A percentile compares a stretch with the other conserved stretches of the same genome.
Conservation (phyloP, 2,329 filamentous ascomycete genomes). For the Cytospora leucostoma region DNA sequence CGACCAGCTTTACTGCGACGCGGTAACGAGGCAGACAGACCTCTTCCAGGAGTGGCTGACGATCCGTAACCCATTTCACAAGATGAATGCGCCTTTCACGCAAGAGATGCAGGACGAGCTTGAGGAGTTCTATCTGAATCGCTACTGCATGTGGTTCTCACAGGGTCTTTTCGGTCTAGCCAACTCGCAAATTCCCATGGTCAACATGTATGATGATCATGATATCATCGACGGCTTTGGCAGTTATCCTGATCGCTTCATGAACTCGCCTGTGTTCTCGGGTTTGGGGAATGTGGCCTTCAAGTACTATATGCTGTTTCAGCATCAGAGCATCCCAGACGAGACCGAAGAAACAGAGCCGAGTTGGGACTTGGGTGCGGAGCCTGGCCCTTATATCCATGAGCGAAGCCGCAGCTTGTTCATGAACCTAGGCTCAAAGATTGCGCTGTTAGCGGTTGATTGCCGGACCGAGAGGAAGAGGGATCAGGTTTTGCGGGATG, state of each 20-base stretch:
- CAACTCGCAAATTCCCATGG: conserved; percentile 93
- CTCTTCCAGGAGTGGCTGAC: conserved; percentile 83
- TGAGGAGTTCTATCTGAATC: conserved; percentile 83
- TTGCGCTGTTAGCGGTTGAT: conserved; percentile 85
- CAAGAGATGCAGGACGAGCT: conserved; percentile 83
- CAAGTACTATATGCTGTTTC: conserved; percentile 99
- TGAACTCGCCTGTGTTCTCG: conserved; percentile 85
- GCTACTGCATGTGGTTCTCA: conserved; percentile 94
- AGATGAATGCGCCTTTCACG: conserved; percentile 77
- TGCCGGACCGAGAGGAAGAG: conserved; percentile 88
- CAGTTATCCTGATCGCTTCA: conserved; percentile 89
- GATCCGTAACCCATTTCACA: conserved; percentile 76
- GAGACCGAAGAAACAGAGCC: conserved; percentile 85
- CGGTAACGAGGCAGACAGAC: conserved; percentile 71
- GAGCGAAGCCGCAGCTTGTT: conserved; percentile 85
- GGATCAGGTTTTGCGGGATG: conserved; percentile 75
- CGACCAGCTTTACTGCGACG: conserved; percentile 96
- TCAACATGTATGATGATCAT: conserved; percentile 98
- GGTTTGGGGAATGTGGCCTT: conserved; percentile 89
- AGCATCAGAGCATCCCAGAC: conserved; percentile 83
- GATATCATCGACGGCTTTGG: conserved; percentile 91
- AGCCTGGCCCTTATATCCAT: conserved; percentile 85
- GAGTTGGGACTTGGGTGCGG: conserved; percentile 82
- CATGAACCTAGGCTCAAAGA: conserved; percentile 75
- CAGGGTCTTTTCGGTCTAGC: conserved; percentile 93